These are phyloP conservation scores for Clarkia xantiana DNA, from an alignment of 345 rosid genomes.

Conservation along the genomic window DNA sequence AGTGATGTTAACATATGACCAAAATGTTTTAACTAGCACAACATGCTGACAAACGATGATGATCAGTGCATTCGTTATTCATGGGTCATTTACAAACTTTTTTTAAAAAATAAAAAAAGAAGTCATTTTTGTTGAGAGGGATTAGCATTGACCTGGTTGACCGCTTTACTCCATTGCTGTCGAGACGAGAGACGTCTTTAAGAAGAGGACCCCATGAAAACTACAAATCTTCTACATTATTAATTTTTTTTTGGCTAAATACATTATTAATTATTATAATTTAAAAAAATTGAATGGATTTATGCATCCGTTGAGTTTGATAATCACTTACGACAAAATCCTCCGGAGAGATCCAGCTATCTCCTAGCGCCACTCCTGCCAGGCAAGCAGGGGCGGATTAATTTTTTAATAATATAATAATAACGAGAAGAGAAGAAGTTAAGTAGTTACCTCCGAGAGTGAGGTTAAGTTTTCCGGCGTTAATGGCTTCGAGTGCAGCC, in stretches of 20 bases:
- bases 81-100: too few species aligned
- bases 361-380: constrained; percentile 67
- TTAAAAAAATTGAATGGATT: not conserved
- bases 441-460: constrained; percentile 54
- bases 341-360: constrained; percentile 91
- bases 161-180: constrained; percentile 28
- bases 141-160: constrained; percentile 36
- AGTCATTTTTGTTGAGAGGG: not conserved
- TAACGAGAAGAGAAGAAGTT: too few species aligned
- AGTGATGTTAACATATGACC: too few species aligned
- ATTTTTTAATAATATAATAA: too few species aligned
- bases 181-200: constrained; percentile 56
- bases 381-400: not conserved
- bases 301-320: not conserved
- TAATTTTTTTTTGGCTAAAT: too few species aligned
- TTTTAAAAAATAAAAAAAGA: not conserved
- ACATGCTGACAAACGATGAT: too few species aligned
- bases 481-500: constrained; percentile 41
- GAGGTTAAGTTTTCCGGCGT: constrained; percentile 42
- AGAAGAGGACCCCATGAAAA: constrained; percentile 91
- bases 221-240: constrained; percentile 17
- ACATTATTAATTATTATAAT: not conserved
- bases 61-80: too few species aligned
- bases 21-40: too few species aligned
- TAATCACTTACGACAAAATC: constrained; percentile 54